These are phyloP conservation scores for Voacanga thouarsii DNA, from an alignment of 257 asterid species.

Conservation along the genomic window DNA sequence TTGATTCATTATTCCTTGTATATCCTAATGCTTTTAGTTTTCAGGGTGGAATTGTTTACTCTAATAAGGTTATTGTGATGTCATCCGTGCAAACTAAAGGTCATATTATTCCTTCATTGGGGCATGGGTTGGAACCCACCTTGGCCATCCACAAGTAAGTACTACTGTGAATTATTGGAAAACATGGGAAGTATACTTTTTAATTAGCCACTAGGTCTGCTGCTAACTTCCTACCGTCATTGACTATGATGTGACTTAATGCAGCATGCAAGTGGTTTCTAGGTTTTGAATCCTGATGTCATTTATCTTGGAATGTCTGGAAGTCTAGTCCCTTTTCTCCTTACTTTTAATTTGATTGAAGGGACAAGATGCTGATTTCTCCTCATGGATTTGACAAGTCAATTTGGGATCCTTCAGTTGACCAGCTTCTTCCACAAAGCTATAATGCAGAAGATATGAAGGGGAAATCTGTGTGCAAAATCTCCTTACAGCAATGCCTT, in stretches of 20 bases:
- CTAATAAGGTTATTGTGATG: conserved; percentile 64
- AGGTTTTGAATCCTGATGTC: background rate
- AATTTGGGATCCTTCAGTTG: conserved; percentile 74
- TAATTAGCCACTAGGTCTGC: conserved; percentile 2
- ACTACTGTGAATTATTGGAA: conserved; percentile 9
- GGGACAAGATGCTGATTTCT: conserved; percentile 66
- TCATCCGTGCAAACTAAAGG: conserved; percentile 52
- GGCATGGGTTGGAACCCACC: conserved; percentile 67
- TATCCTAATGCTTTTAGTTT: conserved; percentile 15
- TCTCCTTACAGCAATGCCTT: conserved; percentile 50
- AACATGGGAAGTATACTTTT: background rate
- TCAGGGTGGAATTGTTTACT: conserved; percentile 86
- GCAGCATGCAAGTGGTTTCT: background rate
- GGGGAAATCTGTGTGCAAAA: conserved; percentile 68
- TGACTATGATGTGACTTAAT: background rate
- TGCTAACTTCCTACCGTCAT: background rate
- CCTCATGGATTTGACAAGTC: conserved; percentile 64
- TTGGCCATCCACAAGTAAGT: conserved; percentile 59
- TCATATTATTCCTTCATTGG: conserved; percentile 37
- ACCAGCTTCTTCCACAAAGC: conserved; percentile 53
- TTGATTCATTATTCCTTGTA: background rate
- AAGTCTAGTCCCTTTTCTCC: conserved; percentile 12
- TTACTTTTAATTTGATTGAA: conserved; percentile 28
- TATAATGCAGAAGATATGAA: conserved; percentile 54
- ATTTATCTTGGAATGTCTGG: background rate